Evolutionary conservation across 1,139 yeast genomes (phyloP).

Genomic region (Suhomyces maxii): DNA sequence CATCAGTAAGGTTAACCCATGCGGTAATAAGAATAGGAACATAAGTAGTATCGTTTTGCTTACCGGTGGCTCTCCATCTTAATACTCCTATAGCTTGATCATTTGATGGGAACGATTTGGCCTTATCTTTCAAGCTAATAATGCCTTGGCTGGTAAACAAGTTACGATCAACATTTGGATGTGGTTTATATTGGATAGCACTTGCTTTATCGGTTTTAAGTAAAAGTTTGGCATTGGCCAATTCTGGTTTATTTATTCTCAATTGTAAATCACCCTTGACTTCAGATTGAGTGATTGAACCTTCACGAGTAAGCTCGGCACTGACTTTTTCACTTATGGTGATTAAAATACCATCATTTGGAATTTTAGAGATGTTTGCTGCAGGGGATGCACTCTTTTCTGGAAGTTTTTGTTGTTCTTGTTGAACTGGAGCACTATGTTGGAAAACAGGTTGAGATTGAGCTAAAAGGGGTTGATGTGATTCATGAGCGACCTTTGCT

Average conservation of each 20-base stretch:
- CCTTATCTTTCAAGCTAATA: conserved; percentile 73
- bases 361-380: conserved; percentile 32
- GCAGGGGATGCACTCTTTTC: conserved; percentile 29
- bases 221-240: conserved; percentile 65
- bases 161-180: conserved; percentile 89
- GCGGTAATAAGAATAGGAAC: conserved; percentile 79
- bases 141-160: conserved; percentile 57
- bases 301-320: conserved; percentile 83
- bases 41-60: conserved; percentile 54
- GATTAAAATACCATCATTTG: conserved; percentile 77
- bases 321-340: conserved; percentile 74
- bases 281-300: conserved; percentile 70
- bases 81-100: conserved; percentile 88
- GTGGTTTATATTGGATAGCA: conserved; percentile 81
- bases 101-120: conserved; percentile 84
- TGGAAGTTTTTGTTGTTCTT: conserved; percentile 8
- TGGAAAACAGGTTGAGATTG: conserved; percentile 26
- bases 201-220: conserved; percentile 50
- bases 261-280: conserved; percentile 89
- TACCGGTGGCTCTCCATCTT: conserved; percentile 80
- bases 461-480: conserved; percentile 46
- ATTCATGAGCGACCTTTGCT: conserved; percentile 29
- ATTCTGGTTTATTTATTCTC: conserved; percentile 72
- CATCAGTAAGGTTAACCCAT: conserved; percentile 74
- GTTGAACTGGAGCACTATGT: conserved; percentile 16